A percentile compares a stretch with the other conserved stretches of the same genome.
Conservation (phyloP, 2,329 filamentous ascomycete species). For the Colletotrichum sp. region DNA sequence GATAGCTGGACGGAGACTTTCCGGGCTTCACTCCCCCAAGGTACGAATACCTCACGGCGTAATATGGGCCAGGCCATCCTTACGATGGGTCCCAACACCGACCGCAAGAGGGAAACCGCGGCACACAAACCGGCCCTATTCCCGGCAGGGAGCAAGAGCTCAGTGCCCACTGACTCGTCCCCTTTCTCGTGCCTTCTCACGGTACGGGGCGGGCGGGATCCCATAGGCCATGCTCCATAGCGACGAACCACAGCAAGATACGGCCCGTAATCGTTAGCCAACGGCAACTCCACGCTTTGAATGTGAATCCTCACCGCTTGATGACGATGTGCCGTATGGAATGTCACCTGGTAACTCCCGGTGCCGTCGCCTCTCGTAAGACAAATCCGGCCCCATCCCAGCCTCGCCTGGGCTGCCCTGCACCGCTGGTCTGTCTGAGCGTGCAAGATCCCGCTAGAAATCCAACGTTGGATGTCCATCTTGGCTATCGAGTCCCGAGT, state of each 20-base stretch:
- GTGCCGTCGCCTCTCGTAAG: slow-evolving; percentile 1
- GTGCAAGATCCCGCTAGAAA: neutral
- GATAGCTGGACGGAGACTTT: slow-evolving; percentile 15
- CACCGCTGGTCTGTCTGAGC: neutral
- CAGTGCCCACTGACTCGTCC: slow-evolving; percentile 11
- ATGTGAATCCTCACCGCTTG: slow-evolving; percentile 18
- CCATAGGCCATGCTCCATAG: neutral
- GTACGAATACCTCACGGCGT: neutral
- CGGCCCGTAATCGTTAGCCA: slow-evolving; percentile 19
- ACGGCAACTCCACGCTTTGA: slow-evolving; percentile 13
- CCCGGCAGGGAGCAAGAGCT: neutral
- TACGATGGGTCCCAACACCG: slow-evolving; percentile 4
- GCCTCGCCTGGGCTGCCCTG: neutral
- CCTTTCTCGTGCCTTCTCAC: slow-evolving; percentile 2
- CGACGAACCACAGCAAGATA: slow-evolving; percentile 11
- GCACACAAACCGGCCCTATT: slow-evolving; percentile 12
- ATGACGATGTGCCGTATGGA: slow-evolving; percentile 9
- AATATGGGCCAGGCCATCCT: neutral
- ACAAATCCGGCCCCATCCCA: neutral
- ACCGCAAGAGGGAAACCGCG: neutral
- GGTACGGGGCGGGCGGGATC: neutral
- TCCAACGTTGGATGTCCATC: neutral
- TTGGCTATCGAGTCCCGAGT: neutral
- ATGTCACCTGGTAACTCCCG: slow-evolving; percentile 15
- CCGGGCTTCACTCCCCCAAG: neutral